These are phyloP conservation scores for Pestalotiopsis sp. DNA, from an alignment of 2,329 filamentous ascomycete genomes.

Conservation along the genomic window DNA sequence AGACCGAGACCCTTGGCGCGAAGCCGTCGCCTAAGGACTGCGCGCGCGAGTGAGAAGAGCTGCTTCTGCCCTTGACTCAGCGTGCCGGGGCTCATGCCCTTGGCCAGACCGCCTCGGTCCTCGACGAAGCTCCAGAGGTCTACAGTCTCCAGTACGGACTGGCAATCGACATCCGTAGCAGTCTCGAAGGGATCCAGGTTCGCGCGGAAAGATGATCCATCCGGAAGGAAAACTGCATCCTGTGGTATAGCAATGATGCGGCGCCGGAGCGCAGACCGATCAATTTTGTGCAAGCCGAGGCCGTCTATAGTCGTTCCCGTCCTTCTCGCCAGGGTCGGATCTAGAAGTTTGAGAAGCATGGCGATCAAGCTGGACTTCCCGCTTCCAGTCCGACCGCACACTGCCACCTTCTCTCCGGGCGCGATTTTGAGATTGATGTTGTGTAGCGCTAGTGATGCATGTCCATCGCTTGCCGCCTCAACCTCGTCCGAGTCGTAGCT, in stretches of 20 bases:
- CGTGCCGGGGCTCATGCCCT: conserved; percentile 41
- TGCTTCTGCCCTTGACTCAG: conserved; percentile 53
- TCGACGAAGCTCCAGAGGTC: conserved; percentile 25
- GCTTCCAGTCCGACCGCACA: conserved; percentile 38
- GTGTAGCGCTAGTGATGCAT: conserved; percentile 28
- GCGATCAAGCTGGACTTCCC: conserved; percentile 45
- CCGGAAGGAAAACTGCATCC: conserved; percentile 44
- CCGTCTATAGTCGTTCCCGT: conserved; percentile 38
- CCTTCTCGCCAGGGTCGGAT: conserved; percentile 27
- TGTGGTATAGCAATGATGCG: conserved; percentile 46
- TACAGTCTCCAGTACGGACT: conserved; percentile 25
- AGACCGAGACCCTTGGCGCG: conserved; percentile 20
- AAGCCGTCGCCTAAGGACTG: conserved; percentile 28
- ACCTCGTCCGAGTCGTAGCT: conserved; percentile 20
- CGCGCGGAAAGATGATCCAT: conserved; percentile 33
- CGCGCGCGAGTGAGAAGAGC: conserved; percentile 29
- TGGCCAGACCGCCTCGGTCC: conserved; percentile 27
- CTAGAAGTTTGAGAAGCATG: conserved; percentile 41
- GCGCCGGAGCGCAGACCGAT: conserved; percentile 36
- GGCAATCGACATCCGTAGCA: conserved; percentile 23
- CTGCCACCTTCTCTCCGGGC: conserved; percentile 34
- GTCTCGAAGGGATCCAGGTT: conserved; percentile 35
- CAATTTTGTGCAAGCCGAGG: conserved; percentile 31
- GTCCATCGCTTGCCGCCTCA: conserved; percentile 9
- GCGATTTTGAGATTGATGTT: conserved; percentile 30